These are phyloP conservation scores for Exophiala xenobiotica DNA, from an alignment of 2,329 filamentous ascomycete species.

Conservation along the genomic window DNA sequence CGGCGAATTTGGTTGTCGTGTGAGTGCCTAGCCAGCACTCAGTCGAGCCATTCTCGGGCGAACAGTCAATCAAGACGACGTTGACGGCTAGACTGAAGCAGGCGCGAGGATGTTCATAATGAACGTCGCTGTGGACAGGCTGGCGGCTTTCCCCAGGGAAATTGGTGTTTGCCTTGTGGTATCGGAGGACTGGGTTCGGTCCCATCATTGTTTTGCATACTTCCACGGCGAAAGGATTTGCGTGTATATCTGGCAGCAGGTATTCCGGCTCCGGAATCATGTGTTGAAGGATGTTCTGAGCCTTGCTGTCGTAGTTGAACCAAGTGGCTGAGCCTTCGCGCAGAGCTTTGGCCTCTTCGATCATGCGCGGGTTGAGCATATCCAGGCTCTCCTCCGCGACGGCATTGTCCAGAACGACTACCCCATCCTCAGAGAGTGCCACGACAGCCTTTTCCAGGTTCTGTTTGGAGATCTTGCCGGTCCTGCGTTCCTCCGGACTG, in stretches of 20 bases:
- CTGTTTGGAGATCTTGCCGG: constrained; percentile 9
- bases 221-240: constrained; percentile 37
- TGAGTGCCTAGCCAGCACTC: constrained; percentile 55
- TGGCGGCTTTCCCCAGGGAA: constrained; percentile 40
- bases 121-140: constrained; percentile 43
- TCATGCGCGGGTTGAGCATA: constrained; percentile 58
- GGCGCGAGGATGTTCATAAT: constrained; percentile 46
- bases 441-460: constrained; percentile 12
- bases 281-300: constrained; percentile 43
- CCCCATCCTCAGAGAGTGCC: constrained; percentile 32
- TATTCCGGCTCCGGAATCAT: constrained; percentile 18
- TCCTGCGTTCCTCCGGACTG: constrained; percentile 1
- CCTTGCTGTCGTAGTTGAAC: constrained; percentile 34
- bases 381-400: constrained; percentile 30
- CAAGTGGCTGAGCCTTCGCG: constrained; percentile 33
- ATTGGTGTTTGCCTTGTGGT: constrained; percentile 33
- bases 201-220: constrained; percentile 39
- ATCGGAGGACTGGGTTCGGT: constrained; percentile 37
- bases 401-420: constrained; percentile 35
- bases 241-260: constrained; percentile 31
- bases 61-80: constrained; percentile 46
- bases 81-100: constrained; percentile 51
- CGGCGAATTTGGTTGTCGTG: constrained; percentile 36
- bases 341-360: constrained; percentile 36
- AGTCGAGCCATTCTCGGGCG: constrained; percentile 48